phyloP scores from a whole-genome alignment of 768 basidiomycete genomes.

The Sistotremastrum suecicum region DNA sequence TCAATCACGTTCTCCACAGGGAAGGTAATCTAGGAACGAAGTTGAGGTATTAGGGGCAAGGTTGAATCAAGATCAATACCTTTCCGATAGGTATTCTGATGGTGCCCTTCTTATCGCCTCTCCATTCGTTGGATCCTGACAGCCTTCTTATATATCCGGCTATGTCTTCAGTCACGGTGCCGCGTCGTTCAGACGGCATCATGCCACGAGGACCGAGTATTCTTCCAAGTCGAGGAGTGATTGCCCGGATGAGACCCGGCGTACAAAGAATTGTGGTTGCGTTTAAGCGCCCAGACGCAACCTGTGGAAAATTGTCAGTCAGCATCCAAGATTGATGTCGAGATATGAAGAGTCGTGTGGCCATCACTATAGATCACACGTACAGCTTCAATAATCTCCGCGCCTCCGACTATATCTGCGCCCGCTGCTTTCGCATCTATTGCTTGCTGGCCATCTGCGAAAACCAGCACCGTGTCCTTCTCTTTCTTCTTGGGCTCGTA shows the following conservation, averaged over 20 bases:
- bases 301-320: constrained; percentile 23
- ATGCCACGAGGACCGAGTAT: constrained; percentile 77
- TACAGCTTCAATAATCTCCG: constrained; percentile 79
- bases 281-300: constrained; percentile 57
- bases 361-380: constrained; percentile 15
- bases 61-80: constrained; percentile 25
- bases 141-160: constrained; percentile 67
- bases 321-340: not conserved
- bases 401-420: constrained; percentile 82
- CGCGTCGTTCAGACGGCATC: constrained; percentile 90
- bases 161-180: constrained; percentile 87
- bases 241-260: constrained; percentile 58
- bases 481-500: constrained; percentile 48
- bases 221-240: constrained; percentile 70
- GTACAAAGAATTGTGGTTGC: constrained; percentile 82
- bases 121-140: constrained; percentile 82
- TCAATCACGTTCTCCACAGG: constrained; percentile 59
- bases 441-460: constrained; percentile 73
- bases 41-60: not conserved
- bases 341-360: not conserved
- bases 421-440: constrained; percentile 79
- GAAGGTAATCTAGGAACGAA: constrained; percentile 47
- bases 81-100: constrained; percentile 73
- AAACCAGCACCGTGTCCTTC: constrained; percentile 78
- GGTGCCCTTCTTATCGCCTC: constrained; percentile 73